Percentiles rank a stretch among this genome's conserved stretches.
These are phyloP conservation scores for Cucumis melo DNA, from an alignment of 306 rosid species.

Conservation along the genomic window DNA sequence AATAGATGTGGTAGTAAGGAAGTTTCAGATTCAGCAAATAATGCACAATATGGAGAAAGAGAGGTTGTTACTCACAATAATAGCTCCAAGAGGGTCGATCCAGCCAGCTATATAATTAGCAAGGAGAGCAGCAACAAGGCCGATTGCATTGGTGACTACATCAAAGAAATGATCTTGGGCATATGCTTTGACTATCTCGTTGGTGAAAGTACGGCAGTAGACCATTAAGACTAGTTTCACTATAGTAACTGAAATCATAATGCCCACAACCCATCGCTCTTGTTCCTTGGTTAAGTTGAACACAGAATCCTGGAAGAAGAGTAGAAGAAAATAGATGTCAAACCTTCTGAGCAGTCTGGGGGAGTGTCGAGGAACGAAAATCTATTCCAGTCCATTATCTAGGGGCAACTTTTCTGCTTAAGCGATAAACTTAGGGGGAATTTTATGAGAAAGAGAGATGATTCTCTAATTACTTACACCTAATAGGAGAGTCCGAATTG, in stretches of 20 bases:
- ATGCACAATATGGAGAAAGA: slow-evolving; percentile 1
- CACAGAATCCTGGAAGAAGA: slow-evolving; percentile 24
- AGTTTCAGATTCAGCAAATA: neutral
- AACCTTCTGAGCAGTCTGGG: neutral
- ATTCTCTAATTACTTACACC: slow-evolving; percentile 36
- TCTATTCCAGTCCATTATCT: neutral
- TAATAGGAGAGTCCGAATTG: slow-evolving; percentile 48
- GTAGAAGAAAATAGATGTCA: neutral
- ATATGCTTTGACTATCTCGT: slow-evolving; percentile 87
- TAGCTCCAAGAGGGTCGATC: slow-evolving; percentile 98
- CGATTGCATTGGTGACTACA: slow-evolving; percentile 87
- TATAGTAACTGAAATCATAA: slow-evolving; percentile 82
- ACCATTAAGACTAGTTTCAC: slow-evolving; percentile 61
- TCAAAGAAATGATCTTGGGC: slow-evolving; percentile 98
- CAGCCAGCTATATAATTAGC: slow-evolving; percentile 71
- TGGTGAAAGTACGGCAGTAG: slow-evolving; percentile 76
- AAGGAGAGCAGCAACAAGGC: slow-evolving; percentile 84
- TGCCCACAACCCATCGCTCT: slow-evolving; percentile 87
- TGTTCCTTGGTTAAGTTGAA: slow-evolving; percentile 63
- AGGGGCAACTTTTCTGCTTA: neutral
- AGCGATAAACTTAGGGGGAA: neutral
- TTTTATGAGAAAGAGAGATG: neutral
- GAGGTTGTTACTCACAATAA: slow-evolving; percentile 52
- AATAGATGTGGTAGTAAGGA: neutral
- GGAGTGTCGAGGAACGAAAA: neutral